Evolutionary conservation across 768 basidiomycete genomes (phyloP), one percentile per base, ranked within the genome.

Genomic region (Austroboletus festivus): DNA sequence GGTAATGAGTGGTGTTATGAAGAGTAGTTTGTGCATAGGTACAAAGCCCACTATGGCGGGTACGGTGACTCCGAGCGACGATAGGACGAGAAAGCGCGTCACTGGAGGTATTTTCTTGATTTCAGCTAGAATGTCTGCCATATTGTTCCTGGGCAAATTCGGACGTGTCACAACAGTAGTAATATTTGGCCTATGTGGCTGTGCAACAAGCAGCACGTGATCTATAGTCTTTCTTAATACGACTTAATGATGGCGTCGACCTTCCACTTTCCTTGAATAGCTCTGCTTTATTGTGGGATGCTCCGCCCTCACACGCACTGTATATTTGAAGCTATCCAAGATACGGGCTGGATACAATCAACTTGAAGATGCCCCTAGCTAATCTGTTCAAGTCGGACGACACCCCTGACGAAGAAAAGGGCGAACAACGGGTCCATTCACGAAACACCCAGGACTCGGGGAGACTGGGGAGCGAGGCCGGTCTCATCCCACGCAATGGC

Each of bases 61-160:
- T 1, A 83, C 19, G 0, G 89, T 80, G 33, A 89, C 71, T 0
- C 68, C 80, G 3, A 88, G 59, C 2, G 81, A 78, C 2, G 87
- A 85, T 19, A 68, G 71, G 48, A 79, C 74, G 6, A 89, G 63
- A 47, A 83, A 81, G 26, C 91, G 81, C 5, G 91, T 92, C 31
- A 93, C 84, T 28, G 86, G 85, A 0, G 91, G 90, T 1, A 93
- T 88, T 71, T 89, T 91, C 57, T 74, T 79, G 44, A 92, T 66
- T 70, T 91, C 86, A 19, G 78, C 72, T 3, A 76, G 20, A 31
- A 82, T 59, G 16, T 71, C 68, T 43, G 76, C 68, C 79, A 80
- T 80, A n/a, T 44, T 49, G 47, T 37, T 48, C 16, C 33, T 13
- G 33, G 5, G 5, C 4, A 34, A 13, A n/a, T n/a, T n/a, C n/a